Conservation (phyloP, 306 rosid genomes). For the Cicer cuneatum region DNA sequence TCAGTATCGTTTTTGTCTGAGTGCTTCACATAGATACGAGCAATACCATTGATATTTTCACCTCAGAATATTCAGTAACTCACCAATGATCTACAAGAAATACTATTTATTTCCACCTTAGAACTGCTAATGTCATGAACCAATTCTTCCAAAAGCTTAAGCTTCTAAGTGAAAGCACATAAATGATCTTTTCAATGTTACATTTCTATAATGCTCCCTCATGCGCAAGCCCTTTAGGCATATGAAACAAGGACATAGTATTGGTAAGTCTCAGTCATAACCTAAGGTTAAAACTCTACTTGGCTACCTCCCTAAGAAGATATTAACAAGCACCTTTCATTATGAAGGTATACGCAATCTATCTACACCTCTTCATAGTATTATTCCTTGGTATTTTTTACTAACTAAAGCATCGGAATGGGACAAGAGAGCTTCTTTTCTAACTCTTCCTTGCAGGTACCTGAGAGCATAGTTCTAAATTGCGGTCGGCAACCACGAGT, state of each 20-base stretch:
- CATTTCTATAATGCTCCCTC: background rate
- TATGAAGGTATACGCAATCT: background rate
- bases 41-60: slow-evolving; percentile 10
- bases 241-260: background rate
- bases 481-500: too few species aligned
- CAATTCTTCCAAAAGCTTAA: background rate
- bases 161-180: background rate
- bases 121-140: background rate
- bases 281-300: slow-evolving; percentile 4
- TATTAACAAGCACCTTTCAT: background rate
- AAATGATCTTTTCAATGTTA: background rate
- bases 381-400: slow-evolving; percentile 3
- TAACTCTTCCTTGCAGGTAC: background rate
- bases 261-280: background rate
- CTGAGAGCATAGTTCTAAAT: too few species aligned
- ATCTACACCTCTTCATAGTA: slow-evolving; percentile 17
- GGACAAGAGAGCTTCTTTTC: background rate
- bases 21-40: background rate
- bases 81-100: background rate
- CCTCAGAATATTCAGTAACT: background rate
- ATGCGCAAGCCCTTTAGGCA: background rate
- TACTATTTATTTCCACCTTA: background rate
- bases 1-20: too few species aligned
- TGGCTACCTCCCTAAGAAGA: background rate
- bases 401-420: background rate